Base-by-base conservation (phyloP, 2,329 filamentous ascomycete species). In the Lojkania enalia region DNA sequence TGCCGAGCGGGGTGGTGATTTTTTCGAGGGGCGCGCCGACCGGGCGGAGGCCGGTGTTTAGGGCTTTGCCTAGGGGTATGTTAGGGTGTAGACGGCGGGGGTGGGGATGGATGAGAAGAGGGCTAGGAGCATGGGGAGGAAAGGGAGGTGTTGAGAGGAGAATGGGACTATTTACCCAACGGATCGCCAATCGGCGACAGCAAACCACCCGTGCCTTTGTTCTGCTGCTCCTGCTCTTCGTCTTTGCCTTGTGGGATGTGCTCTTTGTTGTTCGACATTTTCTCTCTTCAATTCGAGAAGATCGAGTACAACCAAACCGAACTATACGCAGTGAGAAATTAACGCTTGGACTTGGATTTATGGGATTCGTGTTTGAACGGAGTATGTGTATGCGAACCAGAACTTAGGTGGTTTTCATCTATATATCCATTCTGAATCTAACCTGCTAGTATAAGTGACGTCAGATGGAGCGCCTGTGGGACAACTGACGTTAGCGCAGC, bases 1-100 rank as follows among this genome's bases (percentile, higher is more conserved):
- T 57, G 49, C 64, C 64, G 4, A 73, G 57, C 1, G 70, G 70
- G 18, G 61, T 61, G 3, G 70, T 71, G 5, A 71, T 44, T 48
- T 64, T 66, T 44, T 67, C 66, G 16, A 73, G 55, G 15, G 64
- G 64, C 0, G 60, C 63, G 53, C 70, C 70, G 44, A 73, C 54
- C 44, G 70, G 70, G 46, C 64, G 63, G 37, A 73, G 66, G 21
- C 53, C 67, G 3, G 62, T 71, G 48, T 57, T 53, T 9, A 72
- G 66, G 42, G 58, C 70, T 37, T 64, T 65, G 44, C 70, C 70
- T 68, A 40, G 11, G 31, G 43, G 13, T 14, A 18, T 35, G n/a
- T 20, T 21, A 29, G 14, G 16, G 29, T 19, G 13, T 50, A 55
- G 48, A 33, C 16, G 32, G 23, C 13, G 42, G n/a, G n/a, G n/a